phyloP scores from a whole-genome alignment of 768 basidiomycete species.

The Xanthoconium stramineum region DNA sequence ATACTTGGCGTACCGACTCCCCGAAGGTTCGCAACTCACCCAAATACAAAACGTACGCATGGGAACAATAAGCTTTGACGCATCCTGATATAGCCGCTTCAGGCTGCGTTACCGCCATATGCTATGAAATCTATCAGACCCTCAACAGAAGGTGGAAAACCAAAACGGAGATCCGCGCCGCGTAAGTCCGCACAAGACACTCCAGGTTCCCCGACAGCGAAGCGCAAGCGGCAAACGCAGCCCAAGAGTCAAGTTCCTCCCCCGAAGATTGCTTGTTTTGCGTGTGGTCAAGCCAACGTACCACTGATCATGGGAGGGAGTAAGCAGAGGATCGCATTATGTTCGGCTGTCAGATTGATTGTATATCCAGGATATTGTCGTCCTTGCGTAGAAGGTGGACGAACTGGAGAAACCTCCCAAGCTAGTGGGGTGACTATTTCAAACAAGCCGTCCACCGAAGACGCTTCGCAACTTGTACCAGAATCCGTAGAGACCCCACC shows the following conservation, averaged over 20 bases:
- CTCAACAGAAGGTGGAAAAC: conserved; percentile 34
- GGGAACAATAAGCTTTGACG: not conserved
- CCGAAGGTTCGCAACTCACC: conserved; percentile 51
- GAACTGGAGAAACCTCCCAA: conserved; percentile 33
- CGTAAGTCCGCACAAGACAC: conserved; percentile 31
- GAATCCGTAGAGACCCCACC: not conserved
- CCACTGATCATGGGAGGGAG: conserved; percentile 75
- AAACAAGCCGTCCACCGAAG: not conserved
- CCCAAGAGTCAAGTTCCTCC: conserved; percentile 34
- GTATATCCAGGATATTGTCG: conserved; percentile 58
- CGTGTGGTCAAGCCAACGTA: conserved; percentile 65
- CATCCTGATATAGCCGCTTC: not conserved
- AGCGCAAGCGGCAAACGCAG: conserved; percentile 41
- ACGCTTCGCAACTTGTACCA: conserved; percentile 2
- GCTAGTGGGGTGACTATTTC: not conserved
- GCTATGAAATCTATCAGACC: conserved; percentile 60
- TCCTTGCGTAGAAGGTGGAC: conserved; percentile 59
- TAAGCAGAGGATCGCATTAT: conserved; percentile 36
- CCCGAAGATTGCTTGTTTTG: conserved; percentile 49
- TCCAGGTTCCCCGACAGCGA: conserved; percentile 26
- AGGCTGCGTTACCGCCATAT: conserved; percentile 48
- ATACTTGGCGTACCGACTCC: conserved; percentile 57
- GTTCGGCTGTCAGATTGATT: not conserved
- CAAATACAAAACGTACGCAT: conserved; percentile 57
- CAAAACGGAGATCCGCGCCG: conserved; percentile 35